These are phyloP conservation scores for Cyberlindnera subsufficiens DNA, from an alignment of 805 yeast genomes.

Conservation along the genomic window DNA sequence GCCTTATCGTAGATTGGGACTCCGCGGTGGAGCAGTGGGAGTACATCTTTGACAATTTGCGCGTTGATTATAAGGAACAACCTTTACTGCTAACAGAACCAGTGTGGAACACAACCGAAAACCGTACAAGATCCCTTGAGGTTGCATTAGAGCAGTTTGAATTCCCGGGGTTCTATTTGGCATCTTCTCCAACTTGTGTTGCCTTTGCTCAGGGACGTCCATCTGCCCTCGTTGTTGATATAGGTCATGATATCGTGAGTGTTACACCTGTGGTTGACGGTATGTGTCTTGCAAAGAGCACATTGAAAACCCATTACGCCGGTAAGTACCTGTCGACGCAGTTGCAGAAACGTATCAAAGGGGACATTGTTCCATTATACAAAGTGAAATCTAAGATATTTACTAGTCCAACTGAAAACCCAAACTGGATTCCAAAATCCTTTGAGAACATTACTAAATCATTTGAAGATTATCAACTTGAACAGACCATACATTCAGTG, in stretches of 20 bases:
- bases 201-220: conserved; percentile 88
- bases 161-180: conserved; percentile 77
- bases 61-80: conserved; percentile 53
- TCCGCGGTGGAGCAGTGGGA: conserved; percentile 71
- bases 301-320: conserved; percentile 64
- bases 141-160: conserved; percentile 59
- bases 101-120: conserved; percentile 67
- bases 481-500: conserved; percentile 59
- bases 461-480: conserved; percentile 50
- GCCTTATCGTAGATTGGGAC: conserved; percentile 79
- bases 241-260: conserved; percentile 73
- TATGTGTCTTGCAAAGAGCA: conserved; percentile 63
- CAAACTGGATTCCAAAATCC: conserved; percentile 21
- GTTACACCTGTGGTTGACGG: conserved; percentile 85
- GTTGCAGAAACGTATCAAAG: conserved; percentile 35
- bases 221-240: conserved; percentile 77
- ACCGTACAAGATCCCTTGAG: conserved; percentile 68
- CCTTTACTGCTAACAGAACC: conserved; percentile 85
- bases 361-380: conserved; percentile 41
- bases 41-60: conserved; percentile 48
- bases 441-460: conserved; percentile 28
- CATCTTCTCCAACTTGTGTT: conserved; percentile 80
- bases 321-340: conserved; percentile 63
- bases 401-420: conserved; percentile 28
- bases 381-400: conserved; percentile 40